phyloP scores from a whole-genome alignment of 225 moss, liverwort and hornwort genomes.

The Thuidium tamariscinum region DNA sequence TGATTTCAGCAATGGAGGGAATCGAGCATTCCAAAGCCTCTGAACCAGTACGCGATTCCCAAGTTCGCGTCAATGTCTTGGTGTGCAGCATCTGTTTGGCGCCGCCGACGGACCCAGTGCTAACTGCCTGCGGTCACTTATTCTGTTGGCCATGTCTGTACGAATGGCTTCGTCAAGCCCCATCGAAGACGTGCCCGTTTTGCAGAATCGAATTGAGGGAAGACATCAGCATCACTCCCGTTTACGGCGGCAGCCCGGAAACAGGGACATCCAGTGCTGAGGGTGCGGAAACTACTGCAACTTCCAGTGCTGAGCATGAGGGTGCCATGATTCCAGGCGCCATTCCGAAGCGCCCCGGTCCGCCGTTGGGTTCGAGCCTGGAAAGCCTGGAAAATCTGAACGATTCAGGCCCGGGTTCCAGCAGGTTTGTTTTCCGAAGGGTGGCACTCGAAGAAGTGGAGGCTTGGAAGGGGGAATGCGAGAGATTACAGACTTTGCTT shows the following conservation, averaged over 20 bases:
- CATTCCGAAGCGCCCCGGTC: neutral
- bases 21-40: neutral
- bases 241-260: neutral
- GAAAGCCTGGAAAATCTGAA: neutral
- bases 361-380: neutral
- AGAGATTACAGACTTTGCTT: neutral
- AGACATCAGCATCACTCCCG: neutral
- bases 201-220: neutral
- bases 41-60: neutral
- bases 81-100: neutral
- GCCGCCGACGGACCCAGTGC: neutral
- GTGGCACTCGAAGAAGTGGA: neutral
- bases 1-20: neutral
- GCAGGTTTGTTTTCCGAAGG: neutral
- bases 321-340: neutral
- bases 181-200: neutral
- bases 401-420: neutral
- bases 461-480: neutral
- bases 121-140: neutral
- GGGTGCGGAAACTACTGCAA: neutral
- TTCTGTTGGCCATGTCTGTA: slow-evolving; percentile 9
- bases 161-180: neutral
- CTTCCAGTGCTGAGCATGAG: too few species aligned
- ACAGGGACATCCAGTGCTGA: too few species aligned
- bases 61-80: neutral